phyloP scores from a whole-genome alignment of 1,284 basidiomycete genomes.

The Stygiomarasmius scandens region DNA sequence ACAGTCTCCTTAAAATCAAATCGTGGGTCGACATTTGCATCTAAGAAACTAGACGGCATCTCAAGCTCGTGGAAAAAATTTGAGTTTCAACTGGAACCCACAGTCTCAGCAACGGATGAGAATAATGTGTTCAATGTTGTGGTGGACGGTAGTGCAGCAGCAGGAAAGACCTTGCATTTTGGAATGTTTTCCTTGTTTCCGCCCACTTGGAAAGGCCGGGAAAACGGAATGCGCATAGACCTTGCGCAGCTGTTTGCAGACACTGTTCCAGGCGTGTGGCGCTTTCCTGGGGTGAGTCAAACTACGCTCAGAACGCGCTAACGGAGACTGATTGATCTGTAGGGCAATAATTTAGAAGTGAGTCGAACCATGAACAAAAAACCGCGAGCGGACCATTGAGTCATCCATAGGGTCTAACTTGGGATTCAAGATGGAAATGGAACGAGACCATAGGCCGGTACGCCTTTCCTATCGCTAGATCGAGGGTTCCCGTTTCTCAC shows the following conservation, averaged over 20 bases:
- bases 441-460: constrained; percentile 40
- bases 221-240: constrained; percentile 43
- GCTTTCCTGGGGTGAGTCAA: constrained; percentile 45
- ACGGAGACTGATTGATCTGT: no score
- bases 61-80: constrained; percentile 35
- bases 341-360: constrained; percentile 42
- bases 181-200: constrained; percentile 41
- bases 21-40: constrained; percentile 32
- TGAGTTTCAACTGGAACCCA: constrained; percentile 33
- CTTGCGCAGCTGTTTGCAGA: constrained; percentile 39
- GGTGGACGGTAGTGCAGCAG: constrained; percentile 32
- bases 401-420: constrained; percentile 25
- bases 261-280: constrained; percentile 35
- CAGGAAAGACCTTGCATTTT: constrained; percentile 37
- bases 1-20: constrained; percentile 35
- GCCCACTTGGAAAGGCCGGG: constrained; percentile 38
- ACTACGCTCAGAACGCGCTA: no score
- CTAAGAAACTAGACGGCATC: constrained; percentile 24
- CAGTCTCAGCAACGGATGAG: constrained; percentile 28
- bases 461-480: background rate
- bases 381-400: background rate
- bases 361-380: background rate
- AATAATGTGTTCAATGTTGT: constrained; percentile 39
- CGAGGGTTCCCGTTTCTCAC: no score
- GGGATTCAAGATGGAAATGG: constrained; percentile 43